These are phyloP conservation scores for Yamadazyma oceani DNA, from an alignment of 1,139 yeast species.

Conservation along the genomic window DNA sequence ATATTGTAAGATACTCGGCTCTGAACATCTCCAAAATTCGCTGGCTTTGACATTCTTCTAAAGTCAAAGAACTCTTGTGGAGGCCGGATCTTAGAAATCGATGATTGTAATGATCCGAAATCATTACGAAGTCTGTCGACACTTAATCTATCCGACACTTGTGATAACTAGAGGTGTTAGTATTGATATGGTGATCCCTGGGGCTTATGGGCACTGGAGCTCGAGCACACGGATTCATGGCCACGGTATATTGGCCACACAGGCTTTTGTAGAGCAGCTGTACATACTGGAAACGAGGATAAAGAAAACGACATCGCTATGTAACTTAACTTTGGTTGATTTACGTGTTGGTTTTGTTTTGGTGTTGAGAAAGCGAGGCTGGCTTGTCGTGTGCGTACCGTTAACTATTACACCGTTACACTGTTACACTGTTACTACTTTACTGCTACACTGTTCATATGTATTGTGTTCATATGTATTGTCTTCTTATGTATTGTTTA, in stretches of 20 bases:
- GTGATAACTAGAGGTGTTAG: conserved; percentile 28
- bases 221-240: too few species aligned
- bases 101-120: conserved; percentile 49
- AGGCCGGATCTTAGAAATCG: conserved; percentile 75
- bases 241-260: too few species aligned
- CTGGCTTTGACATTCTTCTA: conserved; percentile 87
- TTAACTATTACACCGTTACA: too few species aligned
- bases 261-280: too few species aligned
- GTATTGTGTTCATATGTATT: too few species aligned
- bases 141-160: conserved; percentile 49
- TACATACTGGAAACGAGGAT: conserved; percentile 20
- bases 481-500: not conserved
- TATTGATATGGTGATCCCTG: not conserved
- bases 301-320: conserved; percentile 16
- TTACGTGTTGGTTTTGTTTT: conserved; percentile 6
- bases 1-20: conserved; percentile 83
- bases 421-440: too few species aligned
- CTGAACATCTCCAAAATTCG: conserved; percentile 85
- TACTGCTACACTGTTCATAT: too few species aligned
- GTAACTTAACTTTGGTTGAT: too few species aligned
- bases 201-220: too few species aligned
- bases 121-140: conserved; percentile 50
- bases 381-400: not conserved
- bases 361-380: not conserved
- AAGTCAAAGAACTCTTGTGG: conserved; percentile 93